Evolutionary conservation across 177 flowering plant genomes (phyloP).

Genomic region (Tripterygium wilfordii): DNA sequence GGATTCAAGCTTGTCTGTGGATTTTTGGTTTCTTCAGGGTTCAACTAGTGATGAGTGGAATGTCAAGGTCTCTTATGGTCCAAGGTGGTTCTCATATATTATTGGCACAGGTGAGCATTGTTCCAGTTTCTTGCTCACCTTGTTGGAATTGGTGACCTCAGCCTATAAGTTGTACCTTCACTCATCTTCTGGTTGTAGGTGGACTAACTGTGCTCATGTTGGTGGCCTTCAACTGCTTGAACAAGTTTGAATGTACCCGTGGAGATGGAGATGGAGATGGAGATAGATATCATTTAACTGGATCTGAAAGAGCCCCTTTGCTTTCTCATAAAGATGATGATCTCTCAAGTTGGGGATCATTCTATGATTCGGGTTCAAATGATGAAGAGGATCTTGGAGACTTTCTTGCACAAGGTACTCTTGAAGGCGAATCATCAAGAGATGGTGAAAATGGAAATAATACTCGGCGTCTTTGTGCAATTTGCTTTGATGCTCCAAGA

Average conservation of each 20-base stretch:
- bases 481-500: constrained; percentile 78
- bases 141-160: background rate
- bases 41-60: constrained; percentile 17
- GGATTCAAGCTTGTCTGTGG: background rate
- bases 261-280: constrained; percentile 18
- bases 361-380: constrained; percentile 57
- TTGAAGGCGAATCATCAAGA: constrained; percentile 26
- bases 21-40: constrained; percentile 22
- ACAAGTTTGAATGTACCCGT: constrained; percentile 22
- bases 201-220: constrained; percentile 50
- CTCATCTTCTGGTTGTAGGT: constrained; percentile 33
- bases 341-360: constrained; percentile 63
- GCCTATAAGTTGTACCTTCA: background rate
- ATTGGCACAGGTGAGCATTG: constrained; percentile 36
- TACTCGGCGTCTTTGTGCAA: constrained; percentile 54
- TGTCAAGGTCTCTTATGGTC: constrained; percentile 46
- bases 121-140: background rate
- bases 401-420: constrained; percentile 16
- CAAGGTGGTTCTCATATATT: constrained; percentile 51
- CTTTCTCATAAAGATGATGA: constrained; percentile 71
- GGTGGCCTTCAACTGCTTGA: constrained; percentile 36
- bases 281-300: constrained; percentile 7
- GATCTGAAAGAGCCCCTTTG: constrained; percentile 50
- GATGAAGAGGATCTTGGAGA: constrained; percentile 59
- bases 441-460: constrained; percentile 39